phyloP scores from a whole-genome alignment of 1,284 basidiomycete genomes.

The Austroboletus niveus region DNA sequence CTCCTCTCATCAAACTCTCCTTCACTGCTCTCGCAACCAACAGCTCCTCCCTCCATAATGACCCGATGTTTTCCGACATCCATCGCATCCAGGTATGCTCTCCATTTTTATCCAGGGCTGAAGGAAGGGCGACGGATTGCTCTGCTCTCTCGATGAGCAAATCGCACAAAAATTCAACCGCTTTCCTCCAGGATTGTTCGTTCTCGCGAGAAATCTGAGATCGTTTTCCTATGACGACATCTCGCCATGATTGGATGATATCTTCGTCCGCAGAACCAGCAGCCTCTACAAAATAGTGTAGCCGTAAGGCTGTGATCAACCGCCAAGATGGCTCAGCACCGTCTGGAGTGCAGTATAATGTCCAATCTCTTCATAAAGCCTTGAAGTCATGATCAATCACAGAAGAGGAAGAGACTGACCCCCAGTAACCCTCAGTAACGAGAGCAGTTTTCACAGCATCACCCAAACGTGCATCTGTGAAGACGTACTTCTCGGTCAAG shows the following conservation, averaged over 20 bases:
- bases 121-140: neutral
- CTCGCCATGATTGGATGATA: constrained; percentile 50
- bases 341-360: constrained; percentile 54
- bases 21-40: constrained; percentile 51
- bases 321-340: constrained; percentile 77
- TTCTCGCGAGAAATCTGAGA: constrained; percentile 46
- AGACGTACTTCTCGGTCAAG: constrained; percentile 51
- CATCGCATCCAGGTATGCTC: constrained; percentile 30
- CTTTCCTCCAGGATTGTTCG: constrained; percentile 41
- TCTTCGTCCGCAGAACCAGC: constrained; percentile 28
- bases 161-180: constrained; percentile 38
- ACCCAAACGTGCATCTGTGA: constrained; percentile 37
- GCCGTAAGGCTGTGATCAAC: constrained; percentile 66
- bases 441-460: constrained; percentile 51
- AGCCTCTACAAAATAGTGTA: constrained; percentile 46
- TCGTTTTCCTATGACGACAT: constrained; percentile 48
- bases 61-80: constrained; percentile 33
- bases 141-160: constrained; percentile 34
- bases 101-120: neutral
- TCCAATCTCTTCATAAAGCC: constrained; percentile 56
- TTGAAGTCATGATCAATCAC: neutral
- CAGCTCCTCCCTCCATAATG: constrained; percentile 49
- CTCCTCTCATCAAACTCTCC: constrained; percentile 39
- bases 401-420: constrained; percentile 43
- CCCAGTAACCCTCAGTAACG: constrained; percentile 68